Percentiles rank a stretch among this genome's conserved stretches.
Evolutionary conservation across 306 rosid species (phyloP).

Genomic region (Pterocarpus santalinus): DNA sequence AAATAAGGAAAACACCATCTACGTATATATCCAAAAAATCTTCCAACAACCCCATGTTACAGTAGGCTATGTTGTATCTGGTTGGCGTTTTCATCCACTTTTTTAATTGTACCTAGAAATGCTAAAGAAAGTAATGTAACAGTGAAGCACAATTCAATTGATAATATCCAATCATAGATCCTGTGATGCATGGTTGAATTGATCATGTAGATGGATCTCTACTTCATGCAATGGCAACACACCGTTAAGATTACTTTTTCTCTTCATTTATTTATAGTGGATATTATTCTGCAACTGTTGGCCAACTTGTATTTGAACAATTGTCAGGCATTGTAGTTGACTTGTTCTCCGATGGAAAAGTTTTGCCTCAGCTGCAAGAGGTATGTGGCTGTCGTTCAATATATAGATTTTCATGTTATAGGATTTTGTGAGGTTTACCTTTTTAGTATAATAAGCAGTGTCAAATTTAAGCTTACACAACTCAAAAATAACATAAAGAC

Average conservation of each 20-base stretch:
- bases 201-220: conserved; percentile 9
- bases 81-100: too few species aligned
- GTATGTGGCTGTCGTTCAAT: conserved; percentile 55
- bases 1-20: too few species aligned
- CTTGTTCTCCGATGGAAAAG: conserved; percentile 81
- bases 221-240: conserved; percentile 19
- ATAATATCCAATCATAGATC: conserved; percentile 2
- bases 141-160: background rate
- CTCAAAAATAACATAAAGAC: background rate
- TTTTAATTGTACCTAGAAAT: too few species aligned
- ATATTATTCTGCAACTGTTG: conserved; percentile 32
- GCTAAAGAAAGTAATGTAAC: too few species aligned
- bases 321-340: conserved; percentile 85
- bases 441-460: background rate
- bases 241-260: background rate
- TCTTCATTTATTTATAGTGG: conserved; percentile 6
- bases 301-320: conserved; percentile 56
- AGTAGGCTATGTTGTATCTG: too few species aligned
- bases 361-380: conserved; percentile 86
- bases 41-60: too few species aligned
- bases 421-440: conserved; percentile 12
- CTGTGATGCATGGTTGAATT: conserved; percentile 34
- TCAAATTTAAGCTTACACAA: conserved; percentile 17
- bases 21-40: too few species aligned
- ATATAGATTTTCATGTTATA: conserved; percentile 8